Base-by-base conservation (phyloP, 208 protist genomes). In the Leishmania tropica region DNA sequence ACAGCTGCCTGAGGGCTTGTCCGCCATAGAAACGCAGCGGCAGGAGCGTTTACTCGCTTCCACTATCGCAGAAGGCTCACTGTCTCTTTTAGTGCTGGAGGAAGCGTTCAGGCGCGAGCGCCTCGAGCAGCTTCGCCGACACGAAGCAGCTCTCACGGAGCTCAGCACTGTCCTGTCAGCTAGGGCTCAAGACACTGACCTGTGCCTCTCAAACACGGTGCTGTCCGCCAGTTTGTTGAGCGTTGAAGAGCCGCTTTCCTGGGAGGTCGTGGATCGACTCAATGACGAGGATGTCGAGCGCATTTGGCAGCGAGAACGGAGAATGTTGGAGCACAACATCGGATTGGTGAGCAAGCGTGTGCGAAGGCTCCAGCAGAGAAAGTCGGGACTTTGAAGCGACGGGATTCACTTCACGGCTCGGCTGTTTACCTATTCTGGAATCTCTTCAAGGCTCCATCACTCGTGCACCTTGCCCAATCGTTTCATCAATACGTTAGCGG, bases 231-330 rank as follows among this genome's bases (percentile, higher is more conserved):
- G 53, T 35, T 28, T 1, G n/a, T 68, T 81, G 17, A 47, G 53
- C 2, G 21, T 37, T 35, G 60, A 40, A 15, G 78, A 68, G 45
- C 64, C 74, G 35, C 54, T 86, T 72, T 76, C 64, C 48, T 77
- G 71, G 8, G 81, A 82, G 28, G 17, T 15, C 10, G 51, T 74
- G 28, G 83, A 86, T 56, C 54, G 60, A 40, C 51, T 86, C 19
- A 73, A 71, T 1, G 78, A 86, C 24, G 83, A 81, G 70, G 78
- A 86, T 24, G 68, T 86, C 0, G 83, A 86, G 48, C 75, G 48
- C 42, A 67, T 83, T 28, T 86, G 83, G 83, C 78, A 73, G 13
- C 75, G 45, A 51, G 83, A 86, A 62, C 78, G 79, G 42, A 56
- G 24, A n/a, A 58, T 47, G 24, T 53, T 85, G 53, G 64, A 74